Conservation (phyloP, 805 yeast species). For the Kockiozyma suomiensis region DNA sequence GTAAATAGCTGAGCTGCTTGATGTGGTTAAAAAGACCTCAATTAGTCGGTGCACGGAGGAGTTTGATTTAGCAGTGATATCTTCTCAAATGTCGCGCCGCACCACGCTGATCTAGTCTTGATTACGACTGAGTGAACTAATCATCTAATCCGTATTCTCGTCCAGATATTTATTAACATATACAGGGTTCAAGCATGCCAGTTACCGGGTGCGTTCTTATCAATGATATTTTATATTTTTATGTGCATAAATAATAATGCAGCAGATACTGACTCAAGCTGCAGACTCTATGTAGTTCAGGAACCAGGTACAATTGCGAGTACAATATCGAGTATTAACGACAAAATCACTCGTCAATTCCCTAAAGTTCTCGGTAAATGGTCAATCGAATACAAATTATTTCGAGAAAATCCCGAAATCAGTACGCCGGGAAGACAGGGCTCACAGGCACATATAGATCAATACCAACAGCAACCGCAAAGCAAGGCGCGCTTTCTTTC, state of each 20-base stretch:
- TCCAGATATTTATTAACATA: too few relatives aligned
- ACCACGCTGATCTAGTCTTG: not conserved
- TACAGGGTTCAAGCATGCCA: not conserved
- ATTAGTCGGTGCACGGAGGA: not conserved
- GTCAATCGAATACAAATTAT: constrained; percentile 69
- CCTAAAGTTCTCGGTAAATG: constrained; percentile 66
- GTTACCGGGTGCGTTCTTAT: constrained; percentile 9
- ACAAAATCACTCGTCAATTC: constrained; percentile 65
- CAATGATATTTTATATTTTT: not conserved
- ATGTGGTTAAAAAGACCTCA: too few relatives aligned
- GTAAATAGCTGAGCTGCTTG: too few relatives aligned
- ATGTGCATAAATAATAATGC: too few relatives aligned
- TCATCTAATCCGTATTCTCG: too few relatives aligned
- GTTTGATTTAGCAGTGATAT: not conserved
- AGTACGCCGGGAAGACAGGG: constrained; percentile 7
- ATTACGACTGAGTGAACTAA: not conserved
- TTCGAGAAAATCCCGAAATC: constrained; percentile 59
- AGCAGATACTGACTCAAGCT: not conserved
- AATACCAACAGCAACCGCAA: constrained; percentile 7
- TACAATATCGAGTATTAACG: constrained; percentile 69
- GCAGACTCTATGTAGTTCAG: constrained; percentile 23
- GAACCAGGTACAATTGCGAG: constrained; percentile 32
- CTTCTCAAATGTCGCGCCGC: not conserved
- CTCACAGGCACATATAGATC: constrained; percentile 1
- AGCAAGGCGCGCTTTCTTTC: constrained; percentile 35